Conservation (phyloP, 1,284 basidiomycete species). For the Marasmius sp. region DNA sequence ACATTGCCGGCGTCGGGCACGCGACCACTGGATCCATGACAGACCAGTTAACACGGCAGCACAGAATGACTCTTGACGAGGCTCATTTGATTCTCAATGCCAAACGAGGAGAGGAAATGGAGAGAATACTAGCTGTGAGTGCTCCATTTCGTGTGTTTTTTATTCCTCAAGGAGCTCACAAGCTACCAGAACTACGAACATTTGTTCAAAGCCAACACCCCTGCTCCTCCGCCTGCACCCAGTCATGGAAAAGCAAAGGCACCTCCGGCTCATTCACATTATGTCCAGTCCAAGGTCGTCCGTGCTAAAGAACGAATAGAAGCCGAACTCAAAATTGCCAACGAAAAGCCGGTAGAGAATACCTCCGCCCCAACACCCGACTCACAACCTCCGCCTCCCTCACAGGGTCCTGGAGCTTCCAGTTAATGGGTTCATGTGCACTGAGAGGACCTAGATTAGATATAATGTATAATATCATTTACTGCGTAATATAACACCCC, state of each 20-base stretch:
- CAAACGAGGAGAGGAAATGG: conserved; percentile 74
- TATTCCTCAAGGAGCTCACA: background rate
- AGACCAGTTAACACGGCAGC: conserved; percentile 78
- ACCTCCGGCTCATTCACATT: conserved; percentile 75
- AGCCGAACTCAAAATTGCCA: conserved; percentile 63
- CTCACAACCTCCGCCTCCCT: background rate
- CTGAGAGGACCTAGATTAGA: background rate
- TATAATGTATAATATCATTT: background rate
- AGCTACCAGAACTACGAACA: conserved; percentile 82
- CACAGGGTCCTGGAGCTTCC: background rate
- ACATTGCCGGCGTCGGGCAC: conserved; percentile 70
- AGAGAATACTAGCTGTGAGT: conserved; percentile 73
- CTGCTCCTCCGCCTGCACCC: conserved; percentile 52
- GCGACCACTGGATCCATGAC: conserved; percentile 73
- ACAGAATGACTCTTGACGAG: conserved; percentile 95
- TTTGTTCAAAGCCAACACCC: conserved; percentile 87
- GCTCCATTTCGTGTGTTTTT: background rate
- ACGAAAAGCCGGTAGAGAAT: conserved; percentile 26
- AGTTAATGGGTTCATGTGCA: background rate
- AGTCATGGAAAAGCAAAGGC: conserved; percentile 35
- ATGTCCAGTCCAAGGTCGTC: conserved; percentile 95
- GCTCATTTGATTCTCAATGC: conserved; percentile 92
- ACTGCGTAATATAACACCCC: background rate
- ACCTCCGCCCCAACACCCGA: background rate
- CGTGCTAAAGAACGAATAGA: conserved; percentile 94